phyloP scores from a whole-genome alignment of 495 filamentous ascomycete genomes.

The Beverwykella pulmonaria region DNA sequence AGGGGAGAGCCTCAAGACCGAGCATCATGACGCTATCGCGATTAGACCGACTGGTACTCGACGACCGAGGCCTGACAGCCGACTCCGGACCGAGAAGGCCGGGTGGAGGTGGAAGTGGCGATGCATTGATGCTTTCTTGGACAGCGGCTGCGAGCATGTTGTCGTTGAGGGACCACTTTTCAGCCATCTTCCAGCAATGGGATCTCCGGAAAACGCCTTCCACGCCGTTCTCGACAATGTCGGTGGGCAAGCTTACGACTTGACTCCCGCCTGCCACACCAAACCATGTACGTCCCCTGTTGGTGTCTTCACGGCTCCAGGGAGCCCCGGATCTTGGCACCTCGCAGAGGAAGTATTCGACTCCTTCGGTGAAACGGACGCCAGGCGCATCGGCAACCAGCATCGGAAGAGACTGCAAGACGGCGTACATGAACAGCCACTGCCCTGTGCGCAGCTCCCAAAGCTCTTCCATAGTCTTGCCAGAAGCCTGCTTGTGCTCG shows the following conservation, averaged over 20 bases:
- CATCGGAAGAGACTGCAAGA: constrained; percentile 88
- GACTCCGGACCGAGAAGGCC: constrained; percentile 5
- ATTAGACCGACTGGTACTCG: constrained; percentile 28
- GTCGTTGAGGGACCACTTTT: constrained; percentile 62
- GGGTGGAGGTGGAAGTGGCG: constrained; percentile 30
- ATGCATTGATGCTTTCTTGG: constrained; percentile 21
- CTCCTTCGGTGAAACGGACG: constrained; percentile 72
- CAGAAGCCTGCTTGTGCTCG: constrained; percentile 72
- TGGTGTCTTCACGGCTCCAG: constrained; percentile 76
- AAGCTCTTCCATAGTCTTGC: constrained; percentile 72
- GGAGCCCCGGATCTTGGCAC: constrained; percentile 78
- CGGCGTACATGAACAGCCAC: constrained; percentile 93
- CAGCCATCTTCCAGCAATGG: constrained; percentile 88
- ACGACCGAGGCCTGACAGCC: constrained; percentile 14
- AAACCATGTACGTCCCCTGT: constrained; percentile 75
- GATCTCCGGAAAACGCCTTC: constrained; percentile 88
- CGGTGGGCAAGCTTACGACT: constrained; percentile 75
- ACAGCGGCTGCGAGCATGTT: constrained; percentile 37
- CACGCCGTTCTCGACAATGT: constrained; percentile 83
- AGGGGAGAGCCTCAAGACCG: constrained; percentile 47
- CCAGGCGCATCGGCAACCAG: constrained; percentile 85
- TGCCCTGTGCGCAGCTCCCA: constrained; percentile 77
- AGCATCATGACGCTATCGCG: constrained; percentile 42
- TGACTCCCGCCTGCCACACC: constrained; percentile 70
- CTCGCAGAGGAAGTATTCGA: constrained; percentile 97